Evolutionary conservation across 441 rosid species (phyloP), one percentile per base, ranked within the genome.

Genomic region (Jatropha multifida): DNA sequence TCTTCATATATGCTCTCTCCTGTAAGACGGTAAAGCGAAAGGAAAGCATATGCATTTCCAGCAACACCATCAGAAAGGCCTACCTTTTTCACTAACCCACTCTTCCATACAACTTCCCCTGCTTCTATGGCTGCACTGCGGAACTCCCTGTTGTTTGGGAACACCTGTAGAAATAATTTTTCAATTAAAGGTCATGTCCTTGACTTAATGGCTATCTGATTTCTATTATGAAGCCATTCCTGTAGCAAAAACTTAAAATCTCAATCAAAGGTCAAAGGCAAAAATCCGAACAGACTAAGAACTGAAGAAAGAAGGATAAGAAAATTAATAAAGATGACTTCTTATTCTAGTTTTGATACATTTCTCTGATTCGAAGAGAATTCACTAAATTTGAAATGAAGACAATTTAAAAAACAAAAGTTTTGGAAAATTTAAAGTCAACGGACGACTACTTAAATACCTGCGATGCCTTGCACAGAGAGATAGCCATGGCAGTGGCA

Each of bases 101-200:
- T 92, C 77, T 89, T 94, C 97, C 97, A 94, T 42, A 94, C 96
- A 2, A 94, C 97, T 78, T 94, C 96, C 68, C 98, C 97, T 48
- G 98, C 98, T 83, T 94, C 98, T 79, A 90, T 87, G 0, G 97
- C 94, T 3, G 89, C 96, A 64, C 86, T 85, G 0, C 96, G 90
- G 69, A 94, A 90, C 38, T 94, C 94, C 51, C 90, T 83, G 18
- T 90, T 94, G 2, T 76, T 77, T 13, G 88, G 87, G 77, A 89
- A 92, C 66, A 85, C 86, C 91, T 88, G 77, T 12, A 42, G 9
- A n/a, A 54, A 17, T n/a, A 54, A 54, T 14, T 54, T 18, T 2
- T 2, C 5, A 54, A 23, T 54, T n/a, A 17, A 54, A 1, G 2
- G 2, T 44, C 48, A 44, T 6, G 8, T 44, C 48, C 48, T 6